These are phyloP conservation scores for Discostella stelligera DNA, from an alignment of 352 stramenopile species.

Conservation along the genomic window DNA sequence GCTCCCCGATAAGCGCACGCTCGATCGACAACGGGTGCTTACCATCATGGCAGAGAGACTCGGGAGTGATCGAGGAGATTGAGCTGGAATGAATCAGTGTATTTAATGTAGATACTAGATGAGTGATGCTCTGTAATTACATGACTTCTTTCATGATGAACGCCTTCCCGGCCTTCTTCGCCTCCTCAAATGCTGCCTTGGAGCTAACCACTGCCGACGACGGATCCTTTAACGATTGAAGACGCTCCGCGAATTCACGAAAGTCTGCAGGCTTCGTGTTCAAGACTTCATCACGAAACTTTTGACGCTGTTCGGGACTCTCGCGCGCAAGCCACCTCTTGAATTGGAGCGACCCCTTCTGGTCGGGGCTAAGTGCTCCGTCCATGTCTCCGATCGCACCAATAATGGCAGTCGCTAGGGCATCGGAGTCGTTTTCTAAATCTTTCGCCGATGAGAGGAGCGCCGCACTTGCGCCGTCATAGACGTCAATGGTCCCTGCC, in stretches of 20 bases:
- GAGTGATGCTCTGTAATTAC: constrained; percentile 20
- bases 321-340: constrained; percentile 77
- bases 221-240: constrained; percentile 77
- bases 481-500: constrained; percentile 83
- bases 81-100: too few species aligned
- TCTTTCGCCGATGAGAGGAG: constrained; percentile 70
- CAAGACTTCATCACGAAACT: constrained; percentile 78
- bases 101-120: neutral
- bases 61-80: too few species aligned
- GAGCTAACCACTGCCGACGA: constrained; percentile 81
- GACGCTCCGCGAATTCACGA: constrained; percentile 75
- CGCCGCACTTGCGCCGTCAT: constrained; percentile 75
- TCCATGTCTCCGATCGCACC: constrained; percentile 86
- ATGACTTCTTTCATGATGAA: constrained; percentile 67
- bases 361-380: constrained; percentile 76
- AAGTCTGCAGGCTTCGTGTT: constrained; percentile 83
- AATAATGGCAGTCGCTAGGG: constrained; percentile 82
- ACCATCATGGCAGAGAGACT: neutral
- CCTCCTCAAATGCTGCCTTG: constrained; percentile 78
- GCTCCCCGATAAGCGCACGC: neutral
- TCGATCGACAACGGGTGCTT: neutral
- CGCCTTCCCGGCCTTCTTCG: constrained; percentile 70
- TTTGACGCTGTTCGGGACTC: constrained; percentile 73
- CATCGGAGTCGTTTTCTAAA: constrained; percentile 74
- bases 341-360: constrained; percentile 78